Percentiles rank a stretch among this genome's conserved stretches.
phyloP scores from a whole-genome alignment of 2,329 filamentous ascomycete species.

The Lizonia empirigonia region DNA sequence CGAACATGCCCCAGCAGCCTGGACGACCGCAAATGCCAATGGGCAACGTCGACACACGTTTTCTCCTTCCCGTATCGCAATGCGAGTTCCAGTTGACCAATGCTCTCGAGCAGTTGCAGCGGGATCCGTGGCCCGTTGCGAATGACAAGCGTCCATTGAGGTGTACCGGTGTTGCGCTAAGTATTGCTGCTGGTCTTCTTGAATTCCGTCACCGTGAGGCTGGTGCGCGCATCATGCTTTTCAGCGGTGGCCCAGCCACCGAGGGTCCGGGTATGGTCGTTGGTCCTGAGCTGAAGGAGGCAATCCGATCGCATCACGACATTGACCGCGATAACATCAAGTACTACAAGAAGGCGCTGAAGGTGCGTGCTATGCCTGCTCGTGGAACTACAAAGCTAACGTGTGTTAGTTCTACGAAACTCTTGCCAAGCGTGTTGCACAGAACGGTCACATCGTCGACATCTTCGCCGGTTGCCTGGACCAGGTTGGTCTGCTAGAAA shows the following conservation, averaged over 20 bases:
- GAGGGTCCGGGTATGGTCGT: slow-evolving; percentile 98
- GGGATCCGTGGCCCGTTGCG: slow-evolving; percentile 95
- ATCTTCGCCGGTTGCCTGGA: slow-evolving; percentile 97
- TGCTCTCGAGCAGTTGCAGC: slow-evolving; percentile 91
- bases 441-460: slow-evolving; percentile 97
- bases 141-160: slow-evolving; percentile 89
- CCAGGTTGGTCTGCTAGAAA: slow-evolving; percentile 94
- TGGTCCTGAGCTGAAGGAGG: slow-evolving; percentile 91
- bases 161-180: slow-evolving; percentile 95
- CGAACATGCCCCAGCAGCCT: slow-evolving; percentile 70
- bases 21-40: slow-evolving; percentile 72
- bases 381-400: background rate
- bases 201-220: slow-evolving; percentile 96
- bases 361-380: slow-evolving; percentile 60
- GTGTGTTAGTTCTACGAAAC: slow-evolving; percentile 81
- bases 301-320: slow-evolving; percentile 97
- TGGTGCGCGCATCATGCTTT: slow-evolving; percentile 95
- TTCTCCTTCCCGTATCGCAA: slow-evolving; percentile 91
- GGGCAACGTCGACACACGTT: slow-evolving; percentile 82
- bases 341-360: slow-evolving; percentile 98
- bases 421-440: slow-evolving; percentile 88
- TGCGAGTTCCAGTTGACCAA: slow-evolving; percentile 98
- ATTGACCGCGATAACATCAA: slow-evolving; percentile 99
- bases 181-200: slow-evolving; percentile 88
- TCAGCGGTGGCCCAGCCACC: slow-evolving; percentile 91